Conservation (phyloP, 371 early-diverging fungal species). For the Mortierella sp. region DNA sequence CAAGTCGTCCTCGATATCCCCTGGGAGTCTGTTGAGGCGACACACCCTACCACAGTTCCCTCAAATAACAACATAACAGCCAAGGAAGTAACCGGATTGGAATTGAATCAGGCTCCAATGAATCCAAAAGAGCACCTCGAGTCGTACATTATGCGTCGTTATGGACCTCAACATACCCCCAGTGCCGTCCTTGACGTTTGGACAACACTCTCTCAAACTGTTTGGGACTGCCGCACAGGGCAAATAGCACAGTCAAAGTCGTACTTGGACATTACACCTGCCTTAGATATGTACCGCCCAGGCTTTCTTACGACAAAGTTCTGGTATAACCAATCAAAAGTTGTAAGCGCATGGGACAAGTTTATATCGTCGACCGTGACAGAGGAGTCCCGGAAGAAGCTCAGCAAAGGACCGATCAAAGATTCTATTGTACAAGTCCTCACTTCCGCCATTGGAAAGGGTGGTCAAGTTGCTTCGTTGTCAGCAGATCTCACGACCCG, state of each 20-base stretch:
- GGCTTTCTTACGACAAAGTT: constrained; percentile 28
- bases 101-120: constrained; percentile 20
- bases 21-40: constrained; percentile 38
- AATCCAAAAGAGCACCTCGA: constrained; percentile 27
- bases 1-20: constrained; percentile 47
- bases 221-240: constrained; percentile 35
- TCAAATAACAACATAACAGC: not conserved
- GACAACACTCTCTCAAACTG: constrained; percentile 42
- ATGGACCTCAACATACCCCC: constrained; percentile 36
- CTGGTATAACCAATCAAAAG: constrained; percentile 36
- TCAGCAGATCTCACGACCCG: not conserved
- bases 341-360: constrained; percentile 31
- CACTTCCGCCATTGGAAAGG: not conserved
- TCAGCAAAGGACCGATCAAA: constrained; percentile 13
- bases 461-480: not conserved
- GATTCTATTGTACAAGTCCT: constrained; percentile 16
- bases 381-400: constrained; percentile 9
- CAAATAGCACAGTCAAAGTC: constrained; percentile 49
- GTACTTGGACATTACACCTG: constrained; percentile 28
- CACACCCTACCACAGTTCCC: not conserved
- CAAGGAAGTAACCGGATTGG: not conserved
- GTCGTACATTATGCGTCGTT: constrained; percentile 31
- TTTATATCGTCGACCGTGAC: constrained; percentile 32
- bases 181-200: constrained; percentile 28
- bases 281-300: constrained; percentile 27